phyloP scores from a whole-genome alignment of 1,284 basidiomycete species.

The Sanghuangporus sanghuang region DNA sequence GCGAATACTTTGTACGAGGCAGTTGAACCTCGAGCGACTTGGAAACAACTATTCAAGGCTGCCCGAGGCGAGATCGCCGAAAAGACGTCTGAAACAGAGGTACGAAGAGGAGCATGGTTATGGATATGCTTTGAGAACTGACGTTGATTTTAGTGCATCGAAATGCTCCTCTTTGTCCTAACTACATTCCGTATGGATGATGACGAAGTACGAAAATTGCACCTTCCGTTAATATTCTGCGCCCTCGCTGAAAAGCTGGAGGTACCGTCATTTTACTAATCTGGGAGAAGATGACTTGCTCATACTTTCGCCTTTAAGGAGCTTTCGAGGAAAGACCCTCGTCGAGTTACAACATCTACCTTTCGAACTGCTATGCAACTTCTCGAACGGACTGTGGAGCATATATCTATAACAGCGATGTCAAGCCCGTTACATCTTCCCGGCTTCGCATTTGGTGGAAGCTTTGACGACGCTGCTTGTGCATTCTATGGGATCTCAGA shows the following conservation, averaged over 20 bases:
- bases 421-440: constrained; percentile 15
- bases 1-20: constrained; percentile 90
- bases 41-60: constrained; percentile 68
- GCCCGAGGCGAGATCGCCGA: constrained; percentile 48
- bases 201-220: constrained; percentile 75
- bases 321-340: constrained; percentile 33
- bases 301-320: constrained; percentile 22
- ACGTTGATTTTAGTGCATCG: constrained; percentile 42
- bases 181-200: constrained; percentile 70
- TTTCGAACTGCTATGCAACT: constrained; percentile 45
- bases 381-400: constrained; percentile 47
- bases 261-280: constrained; percentile 32
- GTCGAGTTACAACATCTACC: constrained; percentile 29
- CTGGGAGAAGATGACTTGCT: neutral
- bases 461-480: constrained; percentile 17
- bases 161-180: constrained; percentile 65
- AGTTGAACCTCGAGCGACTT: constrained; percentile 84
- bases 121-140: neutral
- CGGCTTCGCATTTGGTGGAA: constrained; percentile 16
- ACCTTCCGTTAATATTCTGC: constrained; percentile 74
- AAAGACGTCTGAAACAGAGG: constrained; percentile 41
- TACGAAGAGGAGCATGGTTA: constrained; percentile 21
- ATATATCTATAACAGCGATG: constrained; percentile 35
- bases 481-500: constrained; percentile 12
- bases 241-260: constrained; percentile 58